phyloP scores from a whole-genome alignment of 2,329 filamentous ascomycete species.

The Fusarium fujikuroi region DNA sequence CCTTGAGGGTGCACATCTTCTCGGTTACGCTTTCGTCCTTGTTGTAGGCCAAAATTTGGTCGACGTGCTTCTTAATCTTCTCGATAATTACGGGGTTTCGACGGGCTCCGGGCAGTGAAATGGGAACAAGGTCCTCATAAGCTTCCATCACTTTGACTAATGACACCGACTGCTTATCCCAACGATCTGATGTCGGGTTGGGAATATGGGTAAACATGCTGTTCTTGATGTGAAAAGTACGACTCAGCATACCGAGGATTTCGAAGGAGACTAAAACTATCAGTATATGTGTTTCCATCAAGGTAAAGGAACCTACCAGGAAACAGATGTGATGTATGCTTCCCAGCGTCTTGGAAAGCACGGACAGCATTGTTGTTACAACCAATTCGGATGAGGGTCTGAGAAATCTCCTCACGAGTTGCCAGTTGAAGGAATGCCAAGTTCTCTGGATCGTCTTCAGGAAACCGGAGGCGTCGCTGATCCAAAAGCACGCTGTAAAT shows the following conservation, averaged over 20 bases:
- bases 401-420: slow-evolving; percentile 59
- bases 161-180: slow-evolving; percentile 62
- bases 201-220: slow-evolving; percentile 65
- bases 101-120: slow-evolving; percentile 21
- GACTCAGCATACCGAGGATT: slow-evolving; percentile 66
- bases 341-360: slow-evolving; percentile 53
- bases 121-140: slow-evolving; percentile 48
- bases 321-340: slow-evolving; percentile 60
- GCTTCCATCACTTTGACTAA: slow-evolving; percentile 55
- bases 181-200: slow-evolving; percentile 65
- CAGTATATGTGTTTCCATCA: neutral
- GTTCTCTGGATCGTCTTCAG: slow-evolving; percentile 55
- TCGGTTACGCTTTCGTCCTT: slow-evolving; percentile 36
- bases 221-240: slow-evolving; percentile 60
- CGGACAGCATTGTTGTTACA: slow-evolving; percentile 64
- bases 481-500: slow-evolving; percentile 59
- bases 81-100: slow-evolving; percentile 42
- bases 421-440: slow-evolving; percentile 60
- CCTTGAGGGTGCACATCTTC: slow-evolving; percentile 51
- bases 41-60: slow-evolving; percentile 37
- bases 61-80: slow-evolving; percentile 43
- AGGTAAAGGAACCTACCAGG: slow-evolving; percentile 51
- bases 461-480: slow-evolving; percentile 51
- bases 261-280: slow-evolving; percentile 63
- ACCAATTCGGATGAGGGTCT: slow-evolving; percentile 63